phyloP scores from a whole-genome alignment of 257 asterid species.

The Striga asiatica region DNA sequence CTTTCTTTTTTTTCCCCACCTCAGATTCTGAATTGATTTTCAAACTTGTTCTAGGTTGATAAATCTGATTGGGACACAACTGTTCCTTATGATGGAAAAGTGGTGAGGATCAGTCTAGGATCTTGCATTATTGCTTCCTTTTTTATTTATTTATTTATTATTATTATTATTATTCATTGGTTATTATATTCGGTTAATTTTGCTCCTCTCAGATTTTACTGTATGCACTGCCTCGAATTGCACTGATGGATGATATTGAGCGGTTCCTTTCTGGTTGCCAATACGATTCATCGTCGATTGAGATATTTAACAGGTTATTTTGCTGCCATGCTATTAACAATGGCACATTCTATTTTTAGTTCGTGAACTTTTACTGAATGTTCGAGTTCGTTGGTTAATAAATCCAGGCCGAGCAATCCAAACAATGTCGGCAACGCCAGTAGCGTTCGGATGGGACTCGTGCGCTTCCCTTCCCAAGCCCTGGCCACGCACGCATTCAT shows the following conservation, averaged over 20 bases:
- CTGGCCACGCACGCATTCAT: conserved; percentile 61
- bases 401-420: conserved; percentile 36
- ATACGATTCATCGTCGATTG: conserved; percentile 43
- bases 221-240: conserved; percentile 60
- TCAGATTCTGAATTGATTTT: neutral
- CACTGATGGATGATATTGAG: conserved; percentile 52
- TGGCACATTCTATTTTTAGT: too few species aligned
- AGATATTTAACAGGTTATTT: conserved; percentile 37
- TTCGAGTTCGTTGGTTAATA: neutral
- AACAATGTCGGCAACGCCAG: too few species aligned
- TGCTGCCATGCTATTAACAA: conserved; percentile 1
- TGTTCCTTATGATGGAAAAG: conserved; percentile 59
- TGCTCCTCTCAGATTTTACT: conserved; percentile 39
- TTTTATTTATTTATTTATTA: neutral
- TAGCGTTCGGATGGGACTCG: conserved; percentile 39
- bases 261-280: conserved; percentile 80
- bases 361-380: neutral
- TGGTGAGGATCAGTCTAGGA: conserved; percentile 39
- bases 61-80: conserved; percentile 43
- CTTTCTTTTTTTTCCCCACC: neutral
- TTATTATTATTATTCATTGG: too few species aligned
- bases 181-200: neutral
- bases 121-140: conserved; percentile 4
- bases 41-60: conserved; percentile 36
- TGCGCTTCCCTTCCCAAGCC: conserved; percentile 55